Conservation (phyloP, 208 protist genomes). For the Leishmania mexicana region DNA sequence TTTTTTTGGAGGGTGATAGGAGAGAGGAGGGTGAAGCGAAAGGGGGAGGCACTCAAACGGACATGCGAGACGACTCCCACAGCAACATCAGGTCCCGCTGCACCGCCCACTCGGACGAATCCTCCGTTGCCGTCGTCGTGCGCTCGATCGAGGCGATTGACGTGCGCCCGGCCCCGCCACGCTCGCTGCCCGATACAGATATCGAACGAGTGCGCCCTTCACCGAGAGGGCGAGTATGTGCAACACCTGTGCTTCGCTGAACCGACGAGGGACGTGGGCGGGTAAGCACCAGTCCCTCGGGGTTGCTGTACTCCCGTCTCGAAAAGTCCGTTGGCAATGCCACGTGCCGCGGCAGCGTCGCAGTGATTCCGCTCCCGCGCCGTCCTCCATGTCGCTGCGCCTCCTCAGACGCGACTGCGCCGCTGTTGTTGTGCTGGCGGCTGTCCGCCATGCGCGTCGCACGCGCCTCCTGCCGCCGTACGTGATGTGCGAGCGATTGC, state of each 20-base stretch:
- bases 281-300: constrained; percentile 13
- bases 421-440: background rate
- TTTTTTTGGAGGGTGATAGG: background rate
- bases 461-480: constrained; percentile 17
- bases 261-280: background rate
- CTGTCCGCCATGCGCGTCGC: background rate
- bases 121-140: background rate
- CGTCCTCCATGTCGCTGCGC: background rate
- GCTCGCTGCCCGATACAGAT: background rate
- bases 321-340: no score
- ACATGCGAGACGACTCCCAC: constrained; percentile 26
- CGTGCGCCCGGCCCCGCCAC: background rate
- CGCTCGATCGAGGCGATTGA: background rate
- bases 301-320: constrained; percentile 8
- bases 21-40: background rate
- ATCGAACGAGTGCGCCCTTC: no score
- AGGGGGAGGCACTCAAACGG: background rate
- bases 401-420: background rate
- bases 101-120: constrained; percentile 28
- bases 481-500: constrained; percentile 3
- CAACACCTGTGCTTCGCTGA: background rate
- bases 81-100: constrained; percentile 32
- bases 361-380: background rate
- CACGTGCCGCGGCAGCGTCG: background rate
- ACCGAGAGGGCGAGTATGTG: background rate